Base-by-base conservation (phyloP, 2,329 filamentous ascomycete species). In the Bimuria novae-zelandiae region DNA sequence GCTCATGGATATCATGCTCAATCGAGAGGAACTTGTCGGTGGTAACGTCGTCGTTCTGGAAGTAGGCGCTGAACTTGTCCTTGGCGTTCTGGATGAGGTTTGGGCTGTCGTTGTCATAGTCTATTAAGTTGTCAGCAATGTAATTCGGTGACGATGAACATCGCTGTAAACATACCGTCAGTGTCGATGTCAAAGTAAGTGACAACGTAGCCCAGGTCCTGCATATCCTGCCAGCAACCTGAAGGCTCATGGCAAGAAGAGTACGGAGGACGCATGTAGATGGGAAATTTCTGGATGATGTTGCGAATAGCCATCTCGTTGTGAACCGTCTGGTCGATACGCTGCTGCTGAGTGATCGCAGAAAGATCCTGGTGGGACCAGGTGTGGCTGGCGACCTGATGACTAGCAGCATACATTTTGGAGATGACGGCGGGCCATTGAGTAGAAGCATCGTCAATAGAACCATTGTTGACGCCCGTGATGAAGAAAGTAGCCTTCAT, bases 401-500 rank as follows among this genome's bases (percentile, higher is more conserved):
- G 85, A 12, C 82, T 82, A 2, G 82, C 78, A 22, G 64, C 59
- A 47, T 77, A 56, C 78, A 84, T 84, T 46, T 80, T 77, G 66
- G 79, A 77, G 45, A 86, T 81, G 14, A 83, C 79, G 2, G 73
- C 73, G 3, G 73, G 70, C 69, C 82, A 82, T 54, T 66, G 67
- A 4, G 75, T 75, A 21, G 68, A 69, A 3, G 76, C 69, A 56
- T 82, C 76, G 57, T 85, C 83, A 57, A 85, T 84, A 56, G 76
- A 70, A 29, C 82, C 81, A 68, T 84, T 84, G 68, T 83, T 84
- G 68, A 77, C 82, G 3, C 82, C 82, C 3, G 80, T 84, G 52
- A 88, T 75, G 67, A 88, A 89, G 71, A 89, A 89, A 0, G 87
- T 89, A 0, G 84, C 86, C 55, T 83, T 85, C n/a, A 82, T 84